Evolutionary conservation across 306 rosid genomes (phyloP).

Genomic region (Alnus rubra): DNA sequence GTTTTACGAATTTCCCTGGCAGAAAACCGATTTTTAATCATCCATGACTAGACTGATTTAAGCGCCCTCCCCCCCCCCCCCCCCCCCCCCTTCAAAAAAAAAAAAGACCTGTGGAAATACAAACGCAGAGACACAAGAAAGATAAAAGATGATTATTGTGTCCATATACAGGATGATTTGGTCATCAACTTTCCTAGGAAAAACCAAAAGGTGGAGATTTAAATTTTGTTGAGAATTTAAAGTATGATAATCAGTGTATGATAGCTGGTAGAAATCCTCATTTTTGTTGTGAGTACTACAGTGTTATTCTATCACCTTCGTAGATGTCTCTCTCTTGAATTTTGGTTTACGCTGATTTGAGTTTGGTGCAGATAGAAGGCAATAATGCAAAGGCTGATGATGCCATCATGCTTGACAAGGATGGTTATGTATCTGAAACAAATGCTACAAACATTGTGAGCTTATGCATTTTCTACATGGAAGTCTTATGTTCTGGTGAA

Average conservation of each 20-base stretch:
- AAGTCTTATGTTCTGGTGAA: neutral
- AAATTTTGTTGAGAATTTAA: neutral
- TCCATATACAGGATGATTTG: neutral
- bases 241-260: neutral
- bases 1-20: neutral
- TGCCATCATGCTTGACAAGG: conserved; percentile 87
- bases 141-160: neutral
- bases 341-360: conserved; percentile 12
- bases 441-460: conserved; percentile 87
- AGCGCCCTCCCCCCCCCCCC: neutral
- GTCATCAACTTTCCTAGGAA: neutral
- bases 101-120: no score
- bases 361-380: conserved; percentile 74
- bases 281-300: conserved; percentile 13
- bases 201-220: neutral
- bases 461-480: conserved; percentile 22
- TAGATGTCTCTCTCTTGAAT: conserved; percentile 13
- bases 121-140: no score
- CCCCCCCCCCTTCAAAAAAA: no score
- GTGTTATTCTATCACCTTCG: conserved; percentile 2
- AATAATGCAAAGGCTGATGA: conserved; percentile 81
- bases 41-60: no score
- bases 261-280: neutral
- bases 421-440: conserved; percentile 86
- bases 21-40: neutral